Evolutionary conservation across 495 filamentous ascomycete species (phyloP), one percentile per base, ranked within the genome.

Genomic region (Talaromyces thailandensis): DNA sequence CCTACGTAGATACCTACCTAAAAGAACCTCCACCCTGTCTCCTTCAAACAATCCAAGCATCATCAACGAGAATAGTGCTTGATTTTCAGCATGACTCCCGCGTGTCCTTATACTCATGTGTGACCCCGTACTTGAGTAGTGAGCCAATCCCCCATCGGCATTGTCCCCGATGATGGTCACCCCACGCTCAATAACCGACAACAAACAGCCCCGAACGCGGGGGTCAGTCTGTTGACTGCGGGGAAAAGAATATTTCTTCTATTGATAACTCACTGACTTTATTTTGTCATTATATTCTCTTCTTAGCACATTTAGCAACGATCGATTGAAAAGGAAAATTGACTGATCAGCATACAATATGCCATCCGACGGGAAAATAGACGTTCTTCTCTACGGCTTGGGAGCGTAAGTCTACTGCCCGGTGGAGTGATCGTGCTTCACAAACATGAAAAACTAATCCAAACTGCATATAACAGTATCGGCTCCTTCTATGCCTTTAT

Each of bases 401-500:
- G 74, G 74, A 50, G 74, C 74, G 74, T 75, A 62, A 65, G 74
- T 68, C 40, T 66, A 16, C 21, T n/a, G 23, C 6, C 28, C 18
- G 6, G 31, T 21, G 29, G n/a, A 62, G 25, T 3, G 21, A 28
- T 2, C 9, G 23, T 48, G 23, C 18, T 57, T 60, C 32, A 62
- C 9, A 21, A 16, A 48, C 18, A 7, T 28, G 23, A 11, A 7
- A 7, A 26, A 26, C 23, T 29, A 28, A 26, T 28, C n/a, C 5
- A 11, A 55, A 11, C 9, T 35, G 9, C 1, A 11, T 35, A 35
- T 4, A 1, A 24, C 32, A 78, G 74, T 18, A 77, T 79, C 59
- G 76, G 76, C 69, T 79, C 75, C 59, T 77, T 79, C 66, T 79
- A 79, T 62, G 76, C 75, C 50, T 77, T 81, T 64, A 76, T 83